Percentiles rank a stretch among this genome's conserved stretches.
Evolutionary conservation across 345 rosid genomes (phyloP).

Genomic region (Combretum micranthum): DNA sequence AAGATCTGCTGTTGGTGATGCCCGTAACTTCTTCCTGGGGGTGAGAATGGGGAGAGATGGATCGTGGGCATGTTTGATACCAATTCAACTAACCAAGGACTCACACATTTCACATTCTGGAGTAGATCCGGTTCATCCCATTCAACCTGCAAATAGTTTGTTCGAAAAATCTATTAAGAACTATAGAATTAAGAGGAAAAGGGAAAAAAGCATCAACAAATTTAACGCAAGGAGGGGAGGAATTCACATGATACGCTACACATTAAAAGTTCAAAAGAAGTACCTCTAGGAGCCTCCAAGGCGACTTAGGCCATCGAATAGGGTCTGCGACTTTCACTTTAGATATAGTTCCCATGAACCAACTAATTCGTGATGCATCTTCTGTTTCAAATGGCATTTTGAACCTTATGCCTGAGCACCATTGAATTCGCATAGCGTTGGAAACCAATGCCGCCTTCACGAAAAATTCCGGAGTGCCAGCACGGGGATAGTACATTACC

Average conservation of each 20-base stretch:
- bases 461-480: constrained; percentile 77
- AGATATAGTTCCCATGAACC: constrained; percentile 95
- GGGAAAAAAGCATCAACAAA: too few species aligned
- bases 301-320: constrained; percentile 81
- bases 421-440: constrained; percentile 64
- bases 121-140: constrained; percentile 99
- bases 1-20: constrained; percentile 55
- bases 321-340: constrained; percentile 70
- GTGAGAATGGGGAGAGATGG: constrained; percentile 67
- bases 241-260: background rate
- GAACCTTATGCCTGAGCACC: constrained; percentile 92
- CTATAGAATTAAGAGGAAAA: too few species aligned
- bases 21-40: constrained; percentile 78
- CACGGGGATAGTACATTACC: constrained; percentile 78
- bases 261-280: background rate
- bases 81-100: constrained; percentile 92
- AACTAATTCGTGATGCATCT: constrained; percentile 86
- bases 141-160: constrained; percentile 43
- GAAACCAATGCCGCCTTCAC: constrained; percentile 64
- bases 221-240: background rate
- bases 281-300: constrained; percentile 94
- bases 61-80: constrained; percentile 69
- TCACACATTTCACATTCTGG: constrained; percentile 89
- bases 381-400: constrained; percentile 97
- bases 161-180: background rate